phyloP scores from a whole-genome alignment of 768 basidiomycete species.

The Leccinum sublutescens region DNA sequence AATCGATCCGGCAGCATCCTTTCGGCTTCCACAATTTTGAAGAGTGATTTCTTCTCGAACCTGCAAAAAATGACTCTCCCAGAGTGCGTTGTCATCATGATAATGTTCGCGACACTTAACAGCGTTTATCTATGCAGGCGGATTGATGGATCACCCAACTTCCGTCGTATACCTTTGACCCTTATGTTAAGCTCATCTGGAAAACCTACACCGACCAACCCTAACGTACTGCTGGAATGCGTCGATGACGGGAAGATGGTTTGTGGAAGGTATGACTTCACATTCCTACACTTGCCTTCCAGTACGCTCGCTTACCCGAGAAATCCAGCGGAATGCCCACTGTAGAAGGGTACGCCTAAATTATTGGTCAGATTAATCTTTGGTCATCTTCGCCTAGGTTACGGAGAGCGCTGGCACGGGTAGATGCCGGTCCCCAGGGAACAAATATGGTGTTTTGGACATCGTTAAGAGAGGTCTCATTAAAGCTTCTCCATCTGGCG shows the following conservation, averaged over 20 bases:
- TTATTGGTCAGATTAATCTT: not conserved
- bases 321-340: slow-evolving; percentile 87
- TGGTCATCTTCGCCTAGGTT: slow-evolving; percentile 45
- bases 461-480: slow-evolving; percentile 79
- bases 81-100: slow-evolving; percentile 55
- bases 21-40: slow-evolving; percentile 90
- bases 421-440: slow-evolving; percentile 80
- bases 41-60: slow-evolving; percentile 92
- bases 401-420: slow-evolving; percentile 70
- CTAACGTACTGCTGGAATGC: slow-evolving; percentile 35
- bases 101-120: slow-evolving; percentile 4
- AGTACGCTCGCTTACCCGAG: slow-evolving; percentile 22
- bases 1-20: slow-evolving; percentile 84
- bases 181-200: slow-evolving; percentile 34
- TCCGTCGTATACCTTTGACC: slow-evolving; percentile 75
- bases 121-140: slow-evolving; percentile 43
- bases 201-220: slow-evolving; percentile 30
- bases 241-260: slow-evolving; percentile 56
- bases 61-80: slow-evolving; percentile 96
- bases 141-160: slow-evolving; percentile 93
- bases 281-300: not conserved
- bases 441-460: slow-evolving; percentile 85
- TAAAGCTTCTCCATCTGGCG: not conserved
- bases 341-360: slow-evolving; percentile 55
- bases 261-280: slow-evolving; percentile 63